Evolutionary conservation across 495 filamentous ascomycete genomes (phyloP).

Genomic region (Oleoguttula mirabilis): DNA sequence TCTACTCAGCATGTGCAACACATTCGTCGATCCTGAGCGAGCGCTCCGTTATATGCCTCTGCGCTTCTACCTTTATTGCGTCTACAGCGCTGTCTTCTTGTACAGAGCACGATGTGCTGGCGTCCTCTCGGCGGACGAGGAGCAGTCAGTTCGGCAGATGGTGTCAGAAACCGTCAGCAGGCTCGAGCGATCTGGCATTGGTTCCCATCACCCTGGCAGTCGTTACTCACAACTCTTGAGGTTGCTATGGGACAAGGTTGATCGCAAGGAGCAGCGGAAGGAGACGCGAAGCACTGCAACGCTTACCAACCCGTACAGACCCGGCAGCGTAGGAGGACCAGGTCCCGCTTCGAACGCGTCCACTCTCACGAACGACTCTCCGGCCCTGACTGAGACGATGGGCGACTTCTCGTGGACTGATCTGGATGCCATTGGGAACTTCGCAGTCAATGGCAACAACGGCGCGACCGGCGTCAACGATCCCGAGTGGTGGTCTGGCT

Average conservation of each 20-base stretch:
- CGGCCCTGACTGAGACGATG: constrained; percentile 27
- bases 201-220: constrained; percentile 42
- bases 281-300: constrained; percentile 9
- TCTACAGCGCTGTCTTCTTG: constrained; percentile 46
- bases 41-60: constrained; percentile 28
- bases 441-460: constrained; percentile 29
- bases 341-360: constrained; percentile 22
- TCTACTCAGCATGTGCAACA: constrained; percentile 28
- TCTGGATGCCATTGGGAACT: constrained; percentile 45
- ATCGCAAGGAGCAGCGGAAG: constrained; percentile 20
- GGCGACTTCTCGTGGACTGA: constrained; percentile 49
- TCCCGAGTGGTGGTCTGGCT: constrained; percentile 19
- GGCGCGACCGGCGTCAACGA: constrained; percentile 1
- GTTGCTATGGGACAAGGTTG: constrained; percentile 40
- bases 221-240: constrained; percentile 44
- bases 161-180: constrained; percentile 40
- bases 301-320: constrained; percentile 18
- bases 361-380: constrained; percentile 21
- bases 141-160: constrained; percentile 41
- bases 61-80: constrained; percentile 34
- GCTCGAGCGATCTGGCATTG: constrained; percentile 41
- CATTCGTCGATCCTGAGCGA: constrained; percentile 29
- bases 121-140: constrained; percentile 40
- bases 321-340: constrained; percentile 33
- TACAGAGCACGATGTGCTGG: constrained; percentile 48